Percentiles rank a stretch among this genome's conserved stretches.
Evolutionary conservation across 495 filamentous ascomycete species (phyloP).

Genomic region (Schizothecium vesticola): DNA sequence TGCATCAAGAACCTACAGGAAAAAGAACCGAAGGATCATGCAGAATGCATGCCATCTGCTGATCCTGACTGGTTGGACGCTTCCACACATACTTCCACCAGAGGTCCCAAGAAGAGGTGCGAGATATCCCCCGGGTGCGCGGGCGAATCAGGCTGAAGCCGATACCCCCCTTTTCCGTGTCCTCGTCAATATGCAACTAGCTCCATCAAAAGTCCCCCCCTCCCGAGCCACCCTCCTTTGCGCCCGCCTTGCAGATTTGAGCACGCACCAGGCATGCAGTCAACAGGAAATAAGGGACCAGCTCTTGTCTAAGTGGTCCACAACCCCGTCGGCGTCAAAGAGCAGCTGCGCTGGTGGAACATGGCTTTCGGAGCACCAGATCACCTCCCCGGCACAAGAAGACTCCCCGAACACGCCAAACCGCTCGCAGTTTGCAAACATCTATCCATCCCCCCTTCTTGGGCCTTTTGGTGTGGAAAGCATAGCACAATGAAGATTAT

Average conservation of each 20-base stretch:
- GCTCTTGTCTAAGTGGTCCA: not conserved
- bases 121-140: not conserved
- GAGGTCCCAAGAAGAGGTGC: not conserved
- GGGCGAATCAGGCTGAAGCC: slow-evolving; percentile 12
- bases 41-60: not conserved
- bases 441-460: not conserved
- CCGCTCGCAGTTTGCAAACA: not conserved
- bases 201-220: slow-evolving; percentile 4
- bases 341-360: slow-evolving; percentile 6
- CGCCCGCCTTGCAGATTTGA: not conserved
- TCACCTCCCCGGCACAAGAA: slow-evolving; percentile 1
- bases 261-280: not conserved
- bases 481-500: not conserved
- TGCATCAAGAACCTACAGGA: slow-evolving; percentile 3
- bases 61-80: not conserved
- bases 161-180: not conserved
- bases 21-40: not conserved
- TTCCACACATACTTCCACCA: not conserved
- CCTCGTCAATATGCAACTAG: slow-evolving; percentile 5
- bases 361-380: slow-evolving; percentile 3
- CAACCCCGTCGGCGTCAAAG: not conserved
- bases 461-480: not conserved
- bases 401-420: no score
- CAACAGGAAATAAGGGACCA: slow-evolving; percentile 11
- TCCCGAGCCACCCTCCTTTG: not conserved